Base-by-base conservation (phyloP, 2,329 filamentous ascomycete species). In the Colletotrichum scovillei region DNA sequence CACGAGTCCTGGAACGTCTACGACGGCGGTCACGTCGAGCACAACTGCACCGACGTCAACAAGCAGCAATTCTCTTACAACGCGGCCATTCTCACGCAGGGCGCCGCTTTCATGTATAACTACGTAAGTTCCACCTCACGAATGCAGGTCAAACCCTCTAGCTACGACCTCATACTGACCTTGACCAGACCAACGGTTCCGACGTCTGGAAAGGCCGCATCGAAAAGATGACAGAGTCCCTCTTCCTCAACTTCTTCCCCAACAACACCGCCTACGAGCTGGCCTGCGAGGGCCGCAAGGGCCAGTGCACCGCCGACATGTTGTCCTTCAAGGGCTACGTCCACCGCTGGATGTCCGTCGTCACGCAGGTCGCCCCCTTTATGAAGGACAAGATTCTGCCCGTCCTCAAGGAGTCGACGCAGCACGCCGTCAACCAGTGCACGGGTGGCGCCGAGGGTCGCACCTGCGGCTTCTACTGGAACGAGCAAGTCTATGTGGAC, bases 251-350 rank as follows among this genome's bases (percentile, higher is more conserved):
- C 73, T 91, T 91, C 81, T 90, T 90, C 82, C 85, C 85, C 55
- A 81, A 89, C 16, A 87, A 87, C 55, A 85, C 92, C 76, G 90
- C 93, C 76, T 90, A 84, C 69, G 94, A 96, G 81, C 82, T 89
- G 3, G 85, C 90, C 14, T 96, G 94, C 82, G 93, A 95, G 76
- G 77, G 79, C 42, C 77, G 80, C 32, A 83, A 86, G 3, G 82
- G 79, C 26, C 87, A 83, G 24, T 96, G 94, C 84, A 92, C 92
- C 71, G 86, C 89, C 60, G 94, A 96, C 77, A 93, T 95, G 86
- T 82, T 90, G 73, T 90, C 90, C 1, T 95, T 93, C 88, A 94
- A 94, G 82, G 92, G 92, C 52, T 91, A 92, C 71, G 84, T 94
- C 22, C 87, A 91, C 76, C 88, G 91, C 53, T 93, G 92, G 90